Conservation (phyloP, 139 green algal species). For the Tetradesmus lagerheimii region DNA sequence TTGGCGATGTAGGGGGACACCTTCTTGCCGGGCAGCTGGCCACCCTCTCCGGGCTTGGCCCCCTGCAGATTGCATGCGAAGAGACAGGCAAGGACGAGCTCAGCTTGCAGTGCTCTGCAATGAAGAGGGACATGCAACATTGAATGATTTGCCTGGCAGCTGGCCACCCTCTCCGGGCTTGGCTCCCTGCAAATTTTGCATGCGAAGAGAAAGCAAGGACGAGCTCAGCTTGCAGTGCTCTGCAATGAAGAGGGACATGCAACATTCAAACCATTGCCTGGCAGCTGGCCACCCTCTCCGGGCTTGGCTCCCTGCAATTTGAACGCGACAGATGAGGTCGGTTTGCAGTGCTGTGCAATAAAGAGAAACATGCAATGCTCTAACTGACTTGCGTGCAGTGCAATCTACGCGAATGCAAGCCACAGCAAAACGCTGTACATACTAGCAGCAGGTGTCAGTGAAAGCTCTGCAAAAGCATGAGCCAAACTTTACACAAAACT, state of each 20-base stretch:
- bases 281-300: constrained; percentile 98
- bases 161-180: constrained; percentile 97
- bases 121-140: neutral
- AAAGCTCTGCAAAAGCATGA: neutral
- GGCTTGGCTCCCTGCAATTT: constrained; percentile 83
- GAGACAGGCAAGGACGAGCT: neutral
- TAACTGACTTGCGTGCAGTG: no score
- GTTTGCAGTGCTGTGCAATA: no score
- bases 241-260: neutral
- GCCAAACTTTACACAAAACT: neutral
- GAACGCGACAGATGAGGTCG: neutral
- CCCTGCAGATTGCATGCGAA: constrained; percentile 56
- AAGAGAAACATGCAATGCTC: neutral
- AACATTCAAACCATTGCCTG: constrained; percentile 74
- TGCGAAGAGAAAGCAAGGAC: neutral
- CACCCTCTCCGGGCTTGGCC: constrained; percentile 95
- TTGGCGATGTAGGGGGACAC: constrained; percentile 97
- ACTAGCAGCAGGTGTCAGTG: neutral
- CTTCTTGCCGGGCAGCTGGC: constrained; percentile 97
- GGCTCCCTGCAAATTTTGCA: constrained; percentile 69
- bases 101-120: neutral
- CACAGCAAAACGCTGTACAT: no score
- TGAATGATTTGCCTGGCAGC: constrained; percentile 91
- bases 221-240: neutral
- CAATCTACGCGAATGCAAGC: no score